Base-by-base conservation (phyloP, 2,329 filamentous ascomycete genomes). In the Pezicula neosporulosa region DNA sequence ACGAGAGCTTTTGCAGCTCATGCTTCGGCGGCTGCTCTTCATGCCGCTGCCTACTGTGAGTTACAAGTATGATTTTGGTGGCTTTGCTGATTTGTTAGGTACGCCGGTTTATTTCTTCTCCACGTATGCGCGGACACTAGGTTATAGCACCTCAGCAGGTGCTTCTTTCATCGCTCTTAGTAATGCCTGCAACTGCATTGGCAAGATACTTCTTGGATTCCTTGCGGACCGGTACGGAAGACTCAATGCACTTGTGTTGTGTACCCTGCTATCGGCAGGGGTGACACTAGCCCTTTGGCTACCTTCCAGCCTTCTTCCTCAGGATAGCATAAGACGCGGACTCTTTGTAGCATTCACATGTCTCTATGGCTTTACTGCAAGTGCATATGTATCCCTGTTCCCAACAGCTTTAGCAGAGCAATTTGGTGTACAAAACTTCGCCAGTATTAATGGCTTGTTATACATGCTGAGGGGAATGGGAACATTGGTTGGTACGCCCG, bases 301-400 rank as follows among this genome's bases (percentile, higher is more conserved):
- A 48, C 45, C 61, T 49, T 50, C 45, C n/a, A 54, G 48, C 13
- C 21, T 57, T 15, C 47, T 28, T n/a, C 37, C 44, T 7, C 13
- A 24, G 12, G 42, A 44, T 15, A 36, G 45, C 3, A 44, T 42
- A 9, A 28, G 38, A 44, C 41, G 21, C 7, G 50, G 19, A 1
- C 59, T 71, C 15, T 69, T 70, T 38, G 60, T 70, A 18, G 50
- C 62, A 6, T 70, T 68, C 44, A 60, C 63, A 2, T 58, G 68
- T 12, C 42, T 66, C 1, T 72, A 72, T 42, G 69, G 70, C 18
- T 53, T 66, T 6, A 70, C 70, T 47, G 70, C 69, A 8, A 64
- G 67, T 37, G 69, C 70, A 3, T 72, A 72, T 52, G 67, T 72
- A 33, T 66, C 67, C 7, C 57, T 72, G 2, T 72, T 72, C 44